Evolutionary conservation across 2,329 filamentous ascomycete species (phyloP).

Genomic region (Diaporthe eres): DNA sequence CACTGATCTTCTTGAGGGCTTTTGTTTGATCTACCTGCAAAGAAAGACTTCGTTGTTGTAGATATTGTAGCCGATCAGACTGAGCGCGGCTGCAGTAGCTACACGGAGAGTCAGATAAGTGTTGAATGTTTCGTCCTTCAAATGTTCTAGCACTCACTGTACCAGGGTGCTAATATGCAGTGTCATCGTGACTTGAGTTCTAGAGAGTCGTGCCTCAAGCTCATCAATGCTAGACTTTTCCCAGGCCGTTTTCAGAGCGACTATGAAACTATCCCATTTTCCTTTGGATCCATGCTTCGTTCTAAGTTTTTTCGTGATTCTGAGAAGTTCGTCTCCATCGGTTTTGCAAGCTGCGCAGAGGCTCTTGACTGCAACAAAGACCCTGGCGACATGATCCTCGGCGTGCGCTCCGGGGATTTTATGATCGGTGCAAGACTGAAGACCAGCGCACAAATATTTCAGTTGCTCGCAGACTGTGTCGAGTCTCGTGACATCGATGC

Average conservation of each 20-base stretch:
- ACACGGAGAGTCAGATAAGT: background rate
- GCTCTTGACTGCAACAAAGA: background rate
- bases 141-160: background rate
- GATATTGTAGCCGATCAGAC: background rate
- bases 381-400: background rate
- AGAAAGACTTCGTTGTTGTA: background rate
- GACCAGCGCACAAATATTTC: background rate
- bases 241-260: background rate
- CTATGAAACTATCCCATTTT: background rate
- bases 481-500: background rate
- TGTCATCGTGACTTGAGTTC: background rate
- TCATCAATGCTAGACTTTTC: background rate
- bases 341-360: background rate
- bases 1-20: background rate
- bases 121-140: no score
- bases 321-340: background rate
- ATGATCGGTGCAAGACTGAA: background rate
- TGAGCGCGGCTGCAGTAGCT: background rate
- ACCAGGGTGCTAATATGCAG: background rate
- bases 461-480: background rate
- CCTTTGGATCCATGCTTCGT: background rate
- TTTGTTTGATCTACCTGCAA: background rate
- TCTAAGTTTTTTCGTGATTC: background rate
- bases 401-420: background rate
- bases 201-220: background rate